Conservation (phyloP, 305 asterid species). For the Ilex paraguariensis region DNA sequence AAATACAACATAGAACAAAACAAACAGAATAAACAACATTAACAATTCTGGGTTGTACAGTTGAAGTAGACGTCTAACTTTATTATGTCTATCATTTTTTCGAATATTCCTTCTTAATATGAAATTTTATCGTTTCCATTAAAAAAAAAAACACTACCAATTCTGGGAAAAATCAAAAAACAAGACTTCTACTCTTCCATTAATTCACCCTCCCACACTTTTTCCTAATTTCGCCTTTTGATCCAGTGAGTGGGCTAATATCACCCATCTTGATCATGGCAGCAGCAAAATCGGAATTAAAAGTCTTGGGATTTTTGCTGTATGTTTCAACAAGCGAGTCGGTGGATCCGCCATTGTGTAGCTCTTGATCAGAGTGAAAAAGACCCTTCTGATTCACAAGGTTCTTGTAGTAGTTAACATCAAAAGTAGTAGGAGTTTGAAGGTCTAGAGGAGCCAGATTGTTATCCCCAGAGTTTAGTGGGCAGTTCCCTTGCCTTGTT, state of each 20-base stretch:
- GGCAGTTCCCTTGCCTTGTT: neutral
- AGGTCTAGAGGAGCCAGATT: neutral
- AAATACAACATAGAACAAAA: too few species aligned
- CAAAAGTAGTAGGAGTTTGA: neutral
- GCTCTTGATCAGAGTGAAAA: neutral
- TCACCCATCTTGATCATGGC: slow-evolving; percentile 6
- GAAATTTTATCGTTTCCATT: too few species aligned
- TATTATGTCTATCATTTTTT: too few species aligned
- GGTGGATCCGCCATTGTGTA: neutral
- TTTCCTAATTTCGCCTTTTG: neutral
- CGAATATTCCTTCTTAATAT: too few species aligned
- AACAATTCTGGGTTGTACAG: too few species aligned
- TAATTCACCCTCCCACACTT: neutral
- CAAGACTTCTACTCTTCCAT: neutral
- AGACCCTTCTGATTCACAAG: neutral
- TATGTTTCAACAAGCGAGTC: neutral
- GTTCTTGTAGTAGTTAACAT: neutral
- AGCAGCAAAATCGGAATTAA: neutral
- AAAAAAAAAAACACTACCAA: too few species aligned
- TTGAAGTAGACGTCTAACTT: too few species aligned
- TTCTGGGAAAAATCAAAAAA: too few species aligned
- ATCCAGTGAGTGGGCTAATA: neutral
- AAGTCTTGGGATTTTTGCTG: neutral
- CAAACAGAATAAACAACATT: too few species aligned
- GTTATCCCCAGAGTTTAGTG: neutral